Conservation (phyloP, 164 flowering plant genomes). For the Tetrastigma voinierianum region DNA sequence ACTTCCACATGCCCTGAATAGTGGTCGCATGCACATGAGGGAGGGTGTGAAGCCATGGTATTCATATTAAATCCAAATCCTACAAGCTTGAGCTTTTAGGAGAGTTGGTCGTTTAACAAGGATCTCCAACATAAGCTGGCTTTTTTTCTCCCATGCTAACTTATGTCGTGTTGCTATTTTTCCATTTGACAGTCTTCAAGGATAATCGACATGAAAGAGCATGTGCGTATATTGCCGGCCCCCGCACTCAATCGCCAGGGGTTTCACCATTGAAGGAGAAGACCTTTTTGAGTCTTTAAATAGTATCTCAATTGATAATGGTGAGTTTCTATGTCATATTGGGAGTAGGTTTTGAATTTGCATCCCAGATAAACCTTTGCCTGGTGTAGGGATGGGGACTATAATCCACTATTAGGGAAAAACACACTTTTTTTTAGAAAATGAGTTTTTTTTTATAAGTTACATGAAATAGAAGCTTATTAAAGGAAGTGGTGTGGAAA, state of each 20-base stretch:
- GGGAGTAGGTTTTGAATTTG: neutral
- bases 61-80: too few relatives aligned
- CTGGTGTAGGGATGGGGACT: too few relatives aligned
- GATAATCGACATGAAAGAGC: slow-evolving; percentile 99
- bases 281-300: slow-evolving; percentile 61
- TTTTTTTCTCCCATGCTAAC: neutral
- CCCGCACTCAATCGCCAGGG: slow-evolving; percentile 99
- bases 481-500: too few relatives aligned
- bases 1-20: too few relatives aligned
- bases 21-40: too few relatives aligned
- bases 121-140: neutral
- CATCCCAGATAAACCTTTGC: neutral
- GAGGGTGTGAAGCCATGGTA: too few relatives aligned
- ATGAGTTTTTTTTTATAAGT: too few relatives aligned
- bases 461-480: too few relatives aligned
- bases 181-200: slow-evolving; percentile 68
- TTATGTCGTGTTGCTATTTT: neutral
- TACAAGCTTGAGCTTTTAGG: too few relatives aligned
- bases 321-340: slow-evolving; percentile 36
- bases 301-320: slow-evolving; percentile 22
- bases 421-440: too few relatives aligned
- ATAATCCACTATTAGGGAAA: too few relatives aligned
- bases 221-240: slow-evolving; percentile 99
- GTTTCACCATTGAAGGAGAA: slow-evolving; percentile 68
- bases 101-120: too few relatives aligned